phyloP scores from a whole-genome alignment of 1,284 basidiomycete genomes.

The Marasmius sp. region DNA sequence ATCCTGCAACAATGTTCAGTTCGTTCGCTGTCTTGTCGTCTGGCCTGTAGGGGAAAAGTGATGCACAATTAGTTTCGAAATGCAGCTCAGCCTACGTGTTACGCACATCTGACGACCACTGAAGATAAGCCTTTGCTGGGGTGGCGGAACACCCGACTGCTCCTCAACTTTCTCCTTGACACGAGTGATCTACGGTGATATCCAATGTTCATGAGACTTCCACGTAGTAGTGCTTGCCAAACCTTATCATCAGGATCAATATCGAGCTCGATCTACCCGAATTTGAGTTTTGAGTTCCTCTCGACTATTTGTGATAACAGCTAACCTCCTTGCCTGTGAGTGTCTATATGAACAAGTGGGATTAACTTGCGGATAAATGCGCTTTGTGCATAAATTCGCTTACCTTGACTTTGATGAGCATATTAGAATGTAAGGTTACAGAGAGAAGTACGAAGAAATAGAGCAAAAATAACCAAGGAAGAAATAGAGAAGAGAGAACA shows the following conservation, averaged over 20 bases:
- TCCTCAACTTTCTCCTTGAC: constrained; percentile 99
- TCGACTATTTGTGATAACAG: constrained; percentile 12
- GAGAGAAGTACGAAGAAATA: background rate
- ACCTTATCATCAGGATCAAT: constrained; percentile 92
- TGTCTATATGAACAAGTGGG: constrained; percentile 51
- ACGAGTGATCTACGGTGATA: constrained; percentile 70
- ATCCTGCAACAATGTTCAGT: constrained; percentile 79
- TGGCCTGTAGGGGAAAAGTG: constrained; percentile 38
- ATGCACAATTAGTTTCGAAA: constrained; percentile 1
- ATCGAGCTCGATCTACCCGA: constrained; percentile 87
- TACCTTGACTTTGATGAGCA: constrained; percentile 87
- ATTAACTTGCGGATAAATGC: constrained; percentile 13
- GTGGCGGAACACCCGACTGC: constrained; percentile 97
- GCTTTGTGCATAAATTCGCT: constrained; percentile 13
- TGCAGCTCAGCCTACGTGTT: background rate
- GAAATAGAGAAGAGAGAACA: background rate
- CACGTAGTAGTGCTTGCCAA: constrained; percentile 20
- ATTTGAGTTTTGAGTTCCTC: background rate
- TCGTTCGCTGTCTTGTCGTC: constrained; percentile 90
- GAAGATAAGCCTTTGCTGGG: constrained; percentile 95
- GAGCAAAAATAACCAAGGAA: background rate
- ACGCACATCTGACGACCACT: constrained; percentile 94
- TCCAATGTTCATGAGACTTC: constrained; percentile 3
- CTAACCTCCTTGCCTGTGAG: constrained; percentile 90
- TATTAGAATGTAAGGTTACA: constrained; percentile 29